Evolutionary conservation across 2,329 filamentous ascomycete species (phyloP).

Genomic region (Apiospora pterosperma): DNA sequence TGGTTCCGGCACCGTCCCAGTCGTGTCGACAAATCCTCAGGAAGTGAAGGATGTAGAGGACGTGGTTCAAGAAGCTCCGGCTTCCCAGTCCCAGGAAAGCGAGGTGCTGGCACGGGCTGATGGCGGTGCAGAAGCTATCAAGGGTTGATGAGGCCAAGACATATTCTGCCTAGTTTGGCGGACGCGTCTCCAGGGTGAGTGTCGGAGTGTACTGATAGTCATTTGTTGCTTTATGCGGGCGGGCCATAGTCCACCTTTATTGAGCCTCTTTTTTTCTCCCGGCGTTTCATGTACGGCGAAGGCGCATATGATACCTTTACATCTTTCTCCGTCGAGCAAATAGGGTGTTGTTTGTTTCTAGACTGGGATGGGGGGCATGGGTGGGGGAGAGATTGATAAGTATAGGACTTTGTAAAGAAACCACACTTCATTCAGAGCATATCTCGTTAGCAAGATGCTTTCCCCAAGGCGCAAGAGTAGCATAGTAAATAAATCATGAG

Average conservation of each 20-base stretch:
- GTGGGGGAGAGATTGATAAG: neutral
- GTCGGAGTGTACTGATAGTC: neutral
- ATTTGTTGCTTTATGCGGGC: neutral
- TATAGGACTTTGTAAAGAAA: neutral
- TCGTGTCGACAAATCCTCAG: conserved; percentile 15
- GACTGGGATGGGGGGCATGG: neutral
- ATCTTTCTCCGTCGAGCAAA: conserved; percentile 7
- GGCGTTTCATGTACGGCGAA: conserved; percentile 2
- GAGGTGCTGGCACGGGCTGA: neutral
- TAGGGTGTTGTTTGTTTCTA: neutral
- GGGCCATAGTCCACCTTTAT: neutral
- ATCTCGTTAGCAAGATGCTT: neutral
- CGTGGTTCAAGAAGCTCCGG: conserved; percentile 14
- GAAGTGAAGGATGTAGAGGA: conserved; percentile 26
- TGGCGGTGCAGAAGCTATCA: neutral
- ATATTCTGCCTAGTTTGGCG: neutral
- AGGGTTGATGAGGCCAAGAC: neutral
- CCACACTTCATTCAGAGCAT: neutral
- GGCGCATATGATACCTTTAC: conserved; percentile 23
- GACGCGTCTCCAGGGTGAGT: neutral
- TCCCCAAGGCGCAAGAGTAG: neutral
- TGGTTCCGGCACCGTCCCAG: conserved; percentile 7
- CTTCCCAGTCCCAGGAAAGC: neutral
- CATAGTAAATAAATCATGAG: neutral
- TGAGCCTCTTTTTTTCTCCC: neutral